Evolutionary conservation across 192 early-diverging fungal genomes (phyloP).

Genomic region (Coemansia umbellata): DNA sequence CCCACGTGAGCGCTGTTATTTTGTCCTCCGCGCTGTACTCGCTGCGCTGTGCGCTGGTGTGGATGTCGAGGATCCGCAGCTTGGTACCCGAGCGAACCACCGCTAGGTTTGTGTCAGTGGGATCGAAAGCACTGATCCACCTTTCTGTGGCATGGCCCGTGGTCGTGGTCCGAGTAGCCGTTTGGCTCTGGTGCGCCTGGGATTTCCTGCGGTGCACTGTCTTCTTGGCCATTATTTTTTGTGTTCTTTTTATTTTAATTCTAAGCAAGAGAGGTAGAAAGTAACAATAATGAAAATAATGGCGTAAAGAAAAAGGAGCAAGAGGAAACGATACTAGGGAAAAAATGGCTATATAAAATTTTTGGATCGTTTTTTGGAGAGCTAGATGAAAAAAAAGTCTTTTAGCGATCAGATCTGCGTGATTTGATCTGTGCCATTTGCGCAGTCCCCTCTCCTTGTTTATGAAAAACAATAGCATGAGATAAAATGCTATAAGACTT

Average conservation of each 20-base stretch:
- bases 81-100: conserved; percentile 31
- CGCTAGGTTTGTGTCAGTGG: conserved; percentile 23
- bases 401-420: too few species aligned
- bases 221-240: conserved; percentile 23
- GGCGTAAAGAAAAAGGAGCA: neutral
- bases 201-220: conserved; percentile 37
- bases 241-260: neutral
- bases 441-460: too few species aligned
- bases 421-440: too few species aligned
- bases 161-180: conserved; percentile 7
- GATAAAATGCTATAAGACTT: neutral
- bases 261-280: neutral
- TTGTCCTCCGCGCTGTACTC: conserved; percentile 15
- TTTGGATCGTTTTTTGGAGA: too few species aligned
- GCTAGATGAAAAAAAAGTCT: too few species aligned
- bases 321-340: neutral
- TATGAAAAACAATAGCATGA: neutral
- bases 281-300: neutral
- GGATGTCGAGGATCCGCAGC: conserved; percentile 43
- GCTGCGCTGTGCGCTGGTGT: conserved; percentile 36
- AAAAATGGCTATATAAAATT: too few species aligned
- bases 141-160: neutral
- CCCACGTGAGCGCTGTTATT: conserved; percentile 25
- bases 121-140: conserved; percentile 36
- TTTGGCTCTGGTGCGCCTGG: neutral